Conservation (phyloP, 495 filamentous ascomycete genomes). For the Bacidia rubella region DNA sequence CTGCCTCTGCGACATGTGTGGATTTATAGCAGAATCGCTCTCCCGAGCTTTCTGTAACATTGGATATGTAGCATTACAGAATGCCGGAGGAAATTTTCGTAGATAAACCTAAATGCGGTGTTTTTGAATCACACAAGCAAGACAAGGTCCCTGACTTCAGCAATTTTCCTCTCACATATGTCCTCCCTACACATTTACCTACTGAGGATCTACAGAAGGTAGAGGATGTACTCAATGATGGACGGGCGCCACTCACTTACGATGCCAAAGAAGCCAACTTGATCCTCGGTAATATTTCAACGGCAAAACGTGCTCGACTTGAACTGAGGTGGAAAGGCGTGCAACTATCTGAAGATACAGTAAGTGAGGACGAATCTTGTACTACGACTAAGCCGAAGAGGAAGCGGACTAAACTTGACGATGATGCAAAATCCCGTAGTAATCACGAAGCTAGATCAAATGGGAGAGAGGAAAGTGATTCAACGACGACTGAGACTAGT, state of each 20-base stretch:
- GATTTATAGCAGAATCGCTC: neutral
- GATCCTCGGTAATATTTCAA: slow-evolving; percentile 56
- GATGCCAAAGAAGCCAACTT: slow-evolving; percentile 59
- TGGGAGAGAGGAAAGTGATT: neutral
- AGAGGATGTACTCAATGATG: slow-evolving; percentile 46
- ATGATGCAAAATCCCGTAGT: neutral
- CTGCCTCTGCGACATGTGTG: neutral
- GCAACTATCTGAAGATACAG: slow-evolving; percentile 41
- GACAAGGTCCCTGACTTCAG: slow-evolving; percentile 18
- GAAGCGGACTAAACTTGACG: slow-evolving; percentile 26
- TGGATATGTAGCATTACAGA: neutral
- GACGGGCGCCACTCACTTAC: slow-evolving; percentile 49
- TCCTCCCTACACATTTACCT: slow-evolving; percentile 58
- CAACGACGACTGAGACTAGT: slow-evolving; percentile 8
- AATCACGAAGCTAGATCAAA: neutral
- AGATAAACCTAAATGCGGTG: neutral
- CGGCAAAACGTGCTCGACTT: slow-evolving; percentile 55
- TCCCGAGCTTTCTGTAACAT: neutral
- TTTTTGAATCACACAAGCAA: neutral
- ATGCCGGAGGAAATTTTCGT: neutral
- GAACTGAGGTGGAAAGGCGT: slow-evolving; percentile 57
- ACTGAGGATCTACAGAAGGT: slow-evolving; percentile 44
- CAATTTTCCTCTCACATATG: slow-evolving; percentile 53
- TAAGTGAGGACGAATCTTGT: neutral
- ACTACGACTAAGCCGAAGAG: slow-evolving; percentile 13